phyloP scores from a whole-genome alignment of 169 alveolate genomes.

The Plasmodium sp. region DNA sequence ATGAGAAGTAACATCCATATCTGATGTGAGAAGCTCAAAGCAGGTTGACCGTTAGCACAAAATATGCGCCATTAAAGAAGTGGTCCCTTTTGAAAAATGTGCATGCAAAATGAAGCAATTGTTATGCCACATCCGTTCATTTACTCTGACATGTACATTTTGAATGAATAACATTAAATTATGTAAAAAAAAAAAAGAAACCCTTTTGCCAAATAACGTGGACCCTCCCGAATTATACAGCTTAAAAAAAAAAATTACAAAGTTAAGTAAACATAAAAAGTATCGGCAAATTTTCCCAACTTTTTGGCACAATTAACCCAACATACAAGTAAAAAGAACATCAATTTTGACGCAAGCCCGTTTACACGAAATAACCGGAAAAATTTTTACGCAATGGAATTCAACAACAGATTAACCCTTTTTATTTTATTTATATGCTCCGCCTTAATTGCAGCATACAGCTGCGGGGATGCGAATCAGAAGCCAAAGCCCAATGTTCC shows the following conservation, averaged over 20 bases:
- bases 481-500: background rate
- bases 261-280: background rate
- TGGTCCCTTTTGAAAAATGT: background rate
- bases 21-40: background rate
- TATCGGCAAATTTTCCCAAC: background rate
- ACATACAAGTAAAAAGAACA: background rate
- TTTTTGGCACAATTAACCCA: background rate
- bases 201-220: background rate
- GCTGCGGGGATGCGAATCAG: background rate
- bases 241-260: background rate
- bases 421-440: background rate
- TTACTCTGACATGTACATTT: background rate
- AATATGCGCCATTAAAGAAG: background rate
- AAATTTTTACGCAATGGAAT: background rate
- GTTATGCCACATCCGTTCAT: background rate
- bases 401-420: background rate
- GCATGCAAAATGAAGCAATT: background rate
- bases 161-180: background rate
- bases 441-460: background rate
- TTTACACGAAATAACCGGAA: background rate
- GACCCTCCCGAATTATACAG: background rate
- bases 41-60: background rate
- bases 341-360: background rate
- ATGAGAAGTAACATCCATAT: background rate
- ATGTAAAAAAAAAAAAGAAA: background rate